phyloP scores from a whole-genome alignment of 148 eudicot species.

The Dianthus caryophyllus region DNA sequence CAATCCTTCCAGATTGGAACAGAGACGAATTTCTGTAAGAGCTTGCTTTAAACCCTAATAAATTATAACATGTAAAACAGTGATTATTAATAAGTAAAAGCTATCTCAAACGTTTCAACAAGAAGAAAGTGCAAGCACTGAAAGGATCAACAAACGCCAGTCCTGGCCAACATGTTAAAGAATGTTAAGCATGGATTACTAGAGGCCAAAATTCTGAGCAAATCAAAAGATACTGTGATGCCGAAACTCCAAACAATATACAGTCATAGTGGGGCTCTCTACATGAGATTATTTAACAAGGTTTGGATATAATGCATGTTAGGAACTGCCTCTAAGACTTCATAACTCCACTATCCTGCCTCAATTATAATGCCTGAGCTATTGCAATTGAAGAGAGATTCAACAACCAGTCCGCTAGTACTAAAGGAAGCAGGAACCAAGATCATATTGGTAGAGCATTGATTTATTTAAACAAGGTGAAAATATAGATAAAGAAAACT shows the following conservation, averaged over 20 bases:
- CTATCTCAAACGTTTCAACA: slow-evolving; percentile 5
- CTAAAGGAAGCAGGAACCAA: background rate
- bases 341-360: background rate
- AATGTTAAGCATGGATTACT: background rate
- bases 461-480: no score
- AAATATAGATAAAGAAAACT: background rate
- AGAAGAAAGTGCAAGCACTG: background rate
- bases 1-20: slow-evolving; percentile 86
- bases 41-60: slow-evolving; percentile 77
- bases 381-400: background rate
- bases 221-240: background rate
- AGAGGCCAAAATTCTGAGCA: background rate
- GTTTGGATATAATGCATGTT: no score
- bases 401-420: background rate
- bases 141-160: background rate
- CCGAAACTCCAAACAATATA: background rate
- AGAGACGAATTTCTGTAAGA: slow-evolving; percentile 78
- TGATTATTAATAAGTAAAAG: background rate
- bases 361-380: background rate
- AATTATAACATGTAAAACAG: slow-evolving; percentile 4
- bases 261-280: background rate
- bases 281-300: no score
- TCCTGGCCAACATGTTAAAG: background rate
- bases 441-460: no score
- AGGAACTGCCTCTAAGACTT: background rate